Conservation (phyloP, 805 yeast species). For the Candida andamanensis region DNA sequence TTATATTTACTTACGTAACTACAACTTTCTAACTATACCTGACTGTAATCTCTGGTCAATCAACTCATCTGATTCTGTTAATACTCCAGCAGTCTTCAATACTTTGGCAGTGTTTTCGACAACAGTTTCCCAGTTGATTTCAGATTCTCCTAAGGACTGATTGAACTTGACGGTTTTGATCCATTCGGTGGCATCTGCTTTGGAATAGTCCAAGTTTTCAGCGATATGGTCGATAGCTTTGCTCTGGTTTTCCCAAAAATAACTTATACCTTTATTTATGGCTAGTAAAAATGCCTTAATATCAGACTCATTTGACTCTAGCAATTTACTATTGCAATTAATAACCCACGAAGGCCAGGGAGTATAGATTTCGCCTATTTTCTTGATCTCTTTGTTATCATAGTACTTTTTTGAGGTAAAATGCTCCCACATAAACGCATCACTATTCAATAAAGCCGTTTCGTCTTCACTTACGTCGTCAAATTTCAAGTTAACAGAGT, state of each 20-base stretch:
- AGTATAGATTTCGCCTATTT: conserved; percentile 83
- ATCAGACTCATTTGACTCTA: conserved; percentile 20
- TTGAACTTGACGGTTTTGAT: conserved; percentile 67
- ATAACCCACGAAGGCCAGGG: conserved; percentile 98
- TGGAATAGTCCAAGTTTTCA: conserved; percentile 65
- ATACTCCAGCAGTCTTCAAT: conserved; percentile 61
- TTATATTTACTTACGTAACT: too few relatives aligned
- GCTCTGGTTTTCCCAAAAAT: conserved; percentile 55
- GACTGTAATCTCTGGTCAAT: conserved; percentile 23
- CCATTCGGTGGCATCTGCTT: conserved; percentile 80
- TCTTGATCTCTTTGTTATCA: conserved; percentile 72
- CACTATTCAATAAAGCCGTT: conserved; percentile 48
- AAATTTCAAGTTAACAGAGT: conserved; percentile 59
- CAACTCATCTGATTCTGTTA: conserved; percentile 23
- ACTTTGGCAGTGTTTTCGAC: conserved; percentile 51
- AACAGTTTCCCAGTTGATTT: conserved; percentile 45
- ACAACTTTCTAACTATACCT: too few relatives aligned
- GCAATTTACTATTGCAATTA: conserved; percentile 41
- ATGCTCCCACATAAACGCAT: conserved; percentile 95
- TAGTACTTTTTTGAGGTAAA: conserved; percentile 85
- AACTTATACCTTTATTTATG: conserved; percentile 60
- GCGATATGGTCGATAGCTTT: conserved; percentile 65
- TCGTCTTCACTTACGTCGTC: conserved; percentile 19
- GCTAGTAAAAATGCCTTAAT: conserved; percentile 43
- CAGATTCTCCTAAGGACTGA: conserved; percentile 30